A percentile compares a stretch with the other conserved stretches of the same genome.
Evolutionary conservation across 176 grass and related monocot genomes (phyloP).

Genomic region (bread wheat (Triticum aestivum)): DNA sequence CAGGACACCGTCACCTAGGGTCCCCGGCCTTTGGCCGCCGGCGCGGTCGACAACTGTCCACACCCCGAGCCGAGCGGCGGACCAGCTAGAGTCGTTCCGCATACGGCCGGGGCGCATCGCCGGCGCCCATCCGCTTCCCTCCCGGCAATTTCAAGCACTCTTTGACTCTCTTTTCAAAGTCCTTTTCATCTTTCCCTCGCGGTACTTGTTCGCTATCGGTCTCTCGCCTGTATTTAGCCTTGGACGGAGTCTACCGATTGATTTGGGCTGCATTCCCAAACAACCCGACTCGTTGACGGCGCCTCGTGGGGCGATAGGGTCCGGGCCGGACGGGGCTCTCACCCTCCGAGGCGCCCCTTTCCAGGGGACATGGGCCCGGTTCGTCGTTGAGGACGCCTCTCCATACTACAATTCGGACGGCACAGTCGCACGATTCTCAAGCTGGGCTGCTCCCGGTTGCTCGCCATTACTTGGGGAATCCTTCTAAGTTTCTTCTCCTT

Average conservation of each 20-base stretch:
- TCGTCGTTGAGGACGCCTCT: conserved; percentile 45
- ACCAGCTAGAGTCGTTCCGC: background rate
- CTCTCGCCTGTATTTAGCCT: conserved; percentile 73
- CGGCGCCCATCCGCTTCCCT: conserved; percentile 70
- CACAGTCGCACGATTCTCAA: background rate
- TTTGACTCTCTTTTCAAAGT: conserved; percentile 79
- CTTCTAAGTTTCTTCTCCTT: too few relatives aligned
- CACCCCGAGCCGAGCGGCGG: background rate
- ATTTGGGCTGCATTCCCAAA: conserved; percentile 57
- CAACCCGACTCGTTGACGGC: conserved; percentile 47
- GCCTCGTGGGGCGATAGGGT: conserved; percentile 60
- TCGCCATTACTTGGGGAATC: too few relatives aligned
- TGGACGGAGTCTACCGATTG: conserved; percentile 50
- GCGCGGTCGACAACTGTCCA: background rate
- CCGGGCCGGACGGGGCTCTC: conserved; percentile 52
- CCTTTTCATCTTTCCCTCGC: conserved; percentile 76
- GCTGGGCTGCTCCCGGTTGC: background rate
- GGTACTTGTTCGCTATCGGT: conserved; percentile 79
- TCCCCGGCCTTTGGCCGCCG: background rate
- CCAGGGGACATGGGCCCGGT: conserved; percentile 41
- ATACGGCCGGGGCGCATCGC: conserved; percentile 32
- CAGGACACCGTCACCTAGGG: background rate
- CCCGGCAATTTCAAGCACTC: conserved; percentile 70
- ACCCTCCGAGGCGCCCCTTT: conserved; percentile 48
- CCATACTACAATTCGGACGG: conserved; percentile 34